Percentiles rank a stretch among this genome's conserved stretches.
Evolutionary conservation across 2,329 filamentous ascomycete genomes (phyloP).

Genomic region (Ophiostoma himal-ulmi): DNA sequence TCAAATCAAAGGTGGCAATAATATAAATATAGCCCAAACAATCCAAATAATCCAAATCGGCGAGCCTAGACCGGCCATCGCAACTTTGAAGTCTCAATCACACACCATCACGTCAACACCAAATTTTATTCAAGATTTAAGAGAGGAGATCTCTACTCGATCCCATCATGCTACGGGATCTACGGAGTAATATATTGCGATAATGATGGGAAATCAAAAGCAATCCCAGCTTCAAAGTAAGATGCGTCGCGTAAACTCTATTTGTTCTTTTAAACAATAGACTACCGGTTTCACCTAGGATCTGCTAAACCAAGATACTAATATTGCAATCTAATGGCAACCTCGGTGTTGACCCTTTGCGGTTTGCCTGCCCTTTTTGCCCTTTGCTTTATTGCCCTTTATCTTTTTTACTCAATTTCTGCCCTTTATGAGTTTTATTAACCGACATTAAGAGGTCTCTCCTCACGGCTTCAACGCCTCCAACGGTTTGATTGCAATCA

Average conservation of each 20-base stretch:
- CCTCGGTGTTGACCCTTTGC: neutral
- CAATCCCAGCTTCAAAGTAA: neutral
- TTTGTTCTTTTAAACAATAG: neutral
- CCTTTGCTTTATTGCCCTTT: neutral
- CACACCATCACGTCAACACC: neutral
- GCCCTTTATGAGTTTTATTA: neutral
- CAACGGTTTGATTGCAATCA: conserved; percentile 10
- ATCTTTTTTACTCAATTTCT: neutral
- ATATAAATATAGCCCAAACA: neutral
- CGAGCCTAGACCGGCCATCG: neutral
- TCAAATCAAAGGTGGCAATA: neutral
- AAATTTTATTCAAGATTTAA: neutral
- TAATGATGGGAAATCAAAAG: neutral
- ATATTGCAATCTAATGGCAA: neutral
- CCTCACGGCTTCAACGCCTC: neutral
- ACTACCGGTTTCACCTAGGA: neutral
- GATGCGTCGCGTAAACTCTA: neutral
- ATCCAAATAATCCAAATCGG: neutral
- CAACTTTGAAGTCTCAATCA: neutral
- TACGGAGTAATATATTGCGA: neutral
- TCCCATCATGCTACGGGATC: neutral
- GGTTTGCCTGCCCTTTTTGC: neutral
- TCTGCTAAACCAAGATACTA: neutral
- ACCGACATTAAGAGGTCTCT: neutral
- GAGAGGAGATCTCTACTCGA: neutral